Base-by-base conservation (phyloP, 169 alveolate genomes). In the Hepatocystis sp. region DNA sequence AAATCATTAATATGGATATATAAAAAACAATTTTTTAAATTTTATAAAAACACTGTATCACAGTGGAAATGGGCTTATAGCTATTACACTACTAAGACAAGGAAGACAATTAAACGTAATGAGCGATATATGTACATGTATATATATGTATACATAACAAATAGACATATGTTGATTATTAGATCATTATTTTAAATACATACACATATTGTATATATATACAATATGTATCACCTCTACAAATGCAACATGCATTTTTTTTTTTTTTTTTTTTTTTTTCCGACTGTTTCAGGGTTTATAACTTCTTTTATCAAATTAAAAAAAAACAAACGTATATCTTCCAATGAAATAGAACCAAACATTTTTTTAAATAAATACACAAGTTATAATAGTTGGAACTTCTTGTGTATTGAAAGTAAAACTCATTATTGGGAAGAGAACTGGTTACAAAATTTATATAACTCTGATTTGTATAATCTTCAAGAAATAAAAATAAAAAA, bases 281-380 rank as follows among this genome's bases (percentile, higher is more conserved):
- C 11, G 17, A 8, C 0, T 25, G n/a, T 13, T 23, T 23, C 49
- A 76, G 88, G 40, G 11, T 21, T 58, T 15, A 5, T 76, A 46
- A 56, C 42, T 44, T 25, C 4, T 19, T 42, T 76, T 28, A 58
- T 58, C 4, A 1, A 30, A 23, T 2, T 42, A 36, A 15, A 53
- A 51, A 40, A 0, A 2, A 25, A 49, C 17, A 40, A 23, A n/a
- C n/a, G n/a, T 39, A 21, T 34, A 76, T 0, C n/a, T 19, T 23
- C 47, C 15, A 5, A 44, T 30, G 47, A 28, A 23, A 34, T 4
- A 4, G 17, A 25, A 15, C 49, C 78, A 7, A 76, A 76, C n/a
- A 34, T 76, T 30, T 76, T 76, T 49, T 76, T 76, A 39, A 76
- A 34, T 13, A 76, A 76, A 25, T 76, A 76, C 36, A 49, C 71